Conservation (phyloP, 1,139 yeast species). For the Candida albicans region DNA sequence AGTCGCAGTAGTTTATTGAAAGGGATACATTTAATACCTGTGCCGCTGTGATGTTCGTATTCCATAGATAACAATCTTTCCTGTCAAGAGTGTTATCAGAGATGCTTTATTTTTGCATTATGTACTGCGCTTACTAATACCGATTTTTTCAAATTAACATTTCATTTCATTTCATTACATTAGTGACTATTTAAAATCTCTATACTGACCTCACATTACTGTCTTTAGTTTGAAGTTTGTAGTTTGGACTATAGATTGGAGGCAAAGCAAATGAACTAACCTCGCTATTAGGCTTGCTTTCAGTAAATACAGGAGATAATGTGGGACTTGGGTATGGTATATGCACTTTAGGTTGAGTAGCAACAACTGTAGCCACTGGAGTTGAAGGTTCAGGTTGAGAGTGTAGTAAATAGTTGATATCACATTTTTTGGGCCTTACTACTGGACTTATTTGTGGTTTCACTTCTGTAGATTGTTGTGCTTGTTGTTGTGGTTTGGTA, state of each 20-base stretch:
- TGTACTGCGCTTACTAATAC: no score
- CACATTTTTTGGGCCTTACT: conserved; percentile 15
- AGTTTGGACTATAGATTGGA: conserved; percentile 16
- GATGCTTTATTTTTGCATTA: no score
- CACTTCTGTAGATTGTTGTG: not conserved
- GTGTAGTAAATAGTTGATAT: conserved; percentile 14
- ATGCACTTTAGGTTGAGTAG: conserved; percentile 6
- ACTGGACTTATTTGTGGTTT: conserved; percentile 4
- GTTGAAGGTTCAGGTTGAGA: not conserved
- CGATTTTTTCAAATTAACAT: no score
- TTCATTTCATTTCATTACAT: no score
- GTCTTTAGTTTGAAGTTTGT: conserved; percentile 16
- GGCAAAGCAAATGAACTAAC: conserved; percentile 19
- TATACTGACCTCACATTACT: conserved; percentile 14
- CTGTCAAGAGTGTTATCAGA: no score
- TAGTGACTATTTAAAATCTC: not conserved
- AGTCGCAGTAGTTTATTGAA: no score
- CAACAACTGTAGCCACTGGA: conserved; percentile 9
- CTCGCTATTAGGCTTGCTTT: conserved; percentile 15
- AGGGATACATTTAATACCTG: no score
- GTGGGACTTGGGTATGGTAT: conserved; percentile 23
- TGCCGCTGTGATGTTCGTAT: no score
- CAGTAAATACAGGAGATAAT: conserved; percentile 20
- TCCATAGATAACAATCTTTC: no score
- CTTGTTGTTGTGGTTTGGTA: conserved; percentile 1